phyloP scores from a whole-genome alignment of 495 filamentous ascomycete species.

The Podospora tetraspora region DNA sequence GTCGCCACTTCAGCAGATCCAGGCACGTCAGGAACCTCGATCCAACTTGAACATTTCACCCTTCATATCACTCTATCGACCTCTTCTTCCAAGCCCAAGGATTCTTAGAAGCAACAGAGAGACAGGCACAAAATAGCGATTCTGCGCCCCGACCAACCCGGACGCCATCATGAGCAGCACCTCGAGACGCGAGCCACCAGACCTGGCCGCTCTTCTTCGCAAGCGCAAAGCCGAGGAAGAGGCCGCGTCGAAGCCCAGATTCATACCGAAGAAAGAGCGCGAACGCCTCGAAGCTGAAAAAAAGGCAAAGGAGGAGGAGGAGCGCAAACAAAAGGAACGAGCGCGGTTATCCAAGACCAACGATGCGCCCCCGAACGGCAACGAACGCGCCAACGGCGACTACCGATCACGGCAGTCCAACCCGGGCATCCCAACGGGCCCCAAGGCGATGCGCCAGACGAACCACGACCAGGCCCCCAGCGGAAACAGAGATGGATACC shows the following conservation, averaged over 20 bases:
- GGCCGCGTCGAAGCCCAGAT: slow-evolving; percentile 70
- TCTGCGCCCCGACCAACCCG: neutral
- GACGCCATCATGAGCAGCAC: neutral
- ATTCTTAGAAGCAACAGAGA: neutral
- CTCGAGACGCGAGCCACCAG: slow-evolving; percentile 36
- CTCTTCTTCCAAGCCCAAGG: neutral
- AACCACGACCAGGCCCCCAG: slow-evolving; percentile 53
- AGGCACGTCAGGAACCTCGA: neutral
- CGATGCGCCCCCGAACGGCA: slow-evolving; percentile 16
- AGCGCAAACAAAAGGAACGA: slow-evolving; percentile 52
- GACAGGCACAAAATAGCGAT: neutral
- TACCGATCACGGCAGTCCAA: slow-evolving; percentile 24
- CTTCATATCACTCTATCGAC: neutral
- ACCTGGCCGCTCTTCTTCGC: slow-evolving; percentile 45
- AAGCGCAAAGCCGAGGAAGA: slow-evolving; percentile 44
- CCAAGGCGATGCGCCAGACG: slow-evolving; percentile 64
- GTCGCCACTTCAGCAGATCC: neutral
- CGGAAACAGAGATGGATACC: slow-evolving; percentile 29
- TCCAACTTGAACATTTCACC: neutral
- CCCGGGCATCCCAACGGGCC: slow-evolving; percentile 64
- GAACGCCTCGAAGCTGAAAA: slow-evolving; percentile 84
- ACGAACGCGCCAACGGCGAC: slow-evolving; percentile 15
- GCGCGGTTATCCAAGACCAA: slow-evolving; percentile 28
- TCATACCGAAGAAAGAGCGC: slow-evolving; percentile 82
- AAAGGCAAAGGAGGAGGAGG: slow-evolving; percentile 76